Evolutionary conservation across 345 rosid genomes (phyloP).

Genomic region (Erucastrum elatum): DNA sequence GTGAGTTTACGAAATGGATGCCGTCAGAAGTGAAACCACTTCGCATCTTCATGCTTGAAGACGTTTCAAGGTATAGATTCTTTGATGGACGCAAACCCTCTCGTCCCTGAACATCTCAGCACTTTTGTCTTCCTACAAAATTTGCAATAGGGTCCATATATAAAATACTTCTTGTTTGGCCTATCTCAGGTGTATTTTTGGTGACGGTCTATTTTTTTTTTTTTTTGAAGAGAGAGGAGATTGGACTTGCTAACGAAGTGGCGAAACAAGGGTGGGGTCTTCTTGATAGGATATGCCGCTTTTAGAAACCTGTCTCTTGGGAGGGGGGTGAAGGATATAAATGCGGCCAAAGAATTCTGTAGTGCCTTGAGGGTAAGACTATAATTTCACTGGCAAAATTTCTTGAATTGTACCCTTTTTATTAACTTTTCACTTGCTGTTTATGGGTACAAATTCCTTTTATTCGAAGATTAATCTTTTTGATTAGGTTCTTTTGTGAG

Average conservation of each 20-base stretch:
- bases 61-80: constrained; percentile 70
- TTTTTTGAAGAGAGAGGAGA: constrained; percentile 72
- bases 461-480: neutral
- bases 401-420: constrained; percentile 5
- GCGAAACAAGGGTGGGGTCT: constrained; percentile 91
- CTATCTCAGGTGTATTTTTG: constrained; percentile 8
- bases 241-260: constrained; percentile 77
- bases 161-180: neutral
- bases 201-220: constrained; percentile 28
- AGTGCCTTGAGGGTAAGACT: constrained; percentile 76
- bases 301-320: constrained; percentile 92
- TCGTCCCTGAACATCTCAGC: constrained; percentile 8
- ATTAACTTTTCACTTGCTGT: neutral
- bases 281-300: constrained; percentile 86
- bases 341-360: constrained; percentile 67
- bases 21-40: constrained; percentile 89
- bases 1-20: constrained; percentile 91
- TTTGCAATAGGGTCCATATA: neutral
- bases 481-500: neutral
- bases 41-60: constrained; percentile 93
- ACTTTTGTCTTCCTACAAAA: neutral
- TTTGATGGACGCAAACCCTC: constrained; percentile 7
- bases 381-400: neutral
- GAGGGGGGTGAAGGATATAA: constrained; percentile 74
- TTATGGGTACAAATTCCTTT: neutral